Evolutionary conservation across 345 rosid genomes (phyloP), one percentile per base, ranked within the genome.

Genomic region (Camelina hispida): DNA sequence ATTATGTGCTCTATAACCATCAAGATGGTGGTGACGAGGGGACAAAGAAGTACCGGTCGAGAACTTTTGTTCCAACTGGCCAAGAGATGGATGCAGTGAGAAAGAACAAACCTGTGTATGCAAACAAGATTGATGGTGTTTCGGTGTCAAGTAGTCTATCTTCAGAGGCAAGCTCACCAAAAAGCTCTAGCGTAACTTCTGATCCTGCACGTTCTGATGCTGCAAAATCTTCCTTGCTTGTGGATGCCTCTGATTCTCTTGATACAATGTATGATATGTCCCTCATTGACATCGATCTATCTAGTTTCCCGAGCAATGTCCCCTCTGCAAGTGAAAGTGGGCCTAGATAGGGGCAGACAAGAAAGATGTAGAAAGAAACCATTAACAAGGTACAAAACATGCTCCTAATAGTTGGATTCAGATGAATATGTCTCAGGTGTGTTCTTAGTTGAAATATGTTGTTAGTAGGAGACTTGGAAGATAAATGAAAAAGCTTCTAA

Each of bases 51-150:
- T 96, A 93, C 69, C 81, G 98, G 2, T 89, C 99, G 0, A 87
- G 98, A 35, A 95, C 99, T 43, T 95, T 93, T 82, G 99, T 93
- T 80, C 99, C 99, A 48, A 95, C 98, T 20, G 98, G 99, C 5
- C 96, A 85, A 43, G 99, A 93, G 78, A 96, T 96, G 99, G 99
- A 93, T 81, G 89, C 87, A 37, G 90, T 87, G 68, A 87, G 98
- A 81, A 95, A 81, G 83, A 91, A 87, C 88, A 87, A 89, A 66
- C 77, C 62, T 9, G 55, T 86, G 62, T 81, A 83, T 62, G 97
- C 89, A 66, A 87, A 84, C 86, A 92, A 87, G 83, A 69, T 89
- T 73, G 98, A 93, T 56, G 98, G 92, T 51, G 80, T 92, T 72
- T 96, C 90, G 64, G 86, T 88, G 37, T 82, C 93, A 15, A 85